phyloP scores from a whole-genome alignment of 176 grass and related monocot species.

The Raddia distichophylla region DNA sequence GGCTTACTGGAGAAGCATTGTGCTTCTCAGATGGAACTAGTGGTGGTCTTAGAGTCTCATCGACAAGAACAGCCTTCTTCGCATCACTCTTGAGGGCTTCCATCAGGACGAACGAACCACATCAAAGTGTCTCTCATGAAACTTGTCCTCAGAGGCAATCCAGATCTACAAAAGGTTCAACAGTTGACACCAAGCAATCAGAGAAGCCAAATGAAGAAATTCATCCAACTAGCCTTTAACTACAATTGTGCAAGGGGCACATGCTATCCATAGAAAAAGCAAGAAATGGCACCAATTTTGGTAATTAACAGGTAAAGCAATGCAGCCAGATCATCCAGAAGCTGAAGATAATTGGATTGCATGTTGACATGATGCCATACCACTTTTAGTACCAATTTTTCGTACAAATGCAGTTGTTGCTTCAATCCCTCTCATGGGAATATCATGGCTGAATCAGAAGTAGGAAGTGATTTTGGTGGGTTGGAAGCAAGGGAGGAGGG shows the following conservation, averaged over 20 bases:
- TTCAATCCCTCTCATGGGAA: constrained; percentile 35
- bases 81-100: constrained; percentile 42
- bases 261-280: not conserved
- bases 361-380: not conserved
- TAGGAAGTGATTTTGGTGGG: constrained; percentile 22
- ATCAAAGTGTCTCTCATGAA: constrained; percentile 49
- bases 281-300: not conserved
- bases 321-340: not conserved
- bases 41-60: constrained; percentile 62
- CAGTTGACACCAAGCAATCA: constrained; percentile 21
- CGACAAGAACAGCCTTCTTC: constrained; percentile 43
- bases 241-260: constrained; percentile 33
- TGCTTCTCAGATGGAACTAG: constrained; percentile 90
- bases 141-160: constrained; percentile 16
- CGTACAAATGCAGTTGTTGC: constrained; percentile 26
- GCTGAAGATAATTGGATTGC: constrained; percentile 32
- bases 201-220: constrained; percentile 11
- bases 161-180: constrained; percentile 30
- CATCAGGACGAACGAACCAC: constrained; percentile 63
- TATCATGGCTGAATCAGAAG: constrained; percentile 36
- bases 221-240: constrained; percentile 4
- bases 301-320: constrained; percentile 20
- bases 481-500: constrained; percentile 35
- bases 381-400: not conserved
- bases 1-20: constrained; percentile 49